These are phyloP conservation scores for Syncephalastrum monosporum DNA, from an alignment of 371 early-diverging fungal genomes.

Conservation along the genomic window DNA sequence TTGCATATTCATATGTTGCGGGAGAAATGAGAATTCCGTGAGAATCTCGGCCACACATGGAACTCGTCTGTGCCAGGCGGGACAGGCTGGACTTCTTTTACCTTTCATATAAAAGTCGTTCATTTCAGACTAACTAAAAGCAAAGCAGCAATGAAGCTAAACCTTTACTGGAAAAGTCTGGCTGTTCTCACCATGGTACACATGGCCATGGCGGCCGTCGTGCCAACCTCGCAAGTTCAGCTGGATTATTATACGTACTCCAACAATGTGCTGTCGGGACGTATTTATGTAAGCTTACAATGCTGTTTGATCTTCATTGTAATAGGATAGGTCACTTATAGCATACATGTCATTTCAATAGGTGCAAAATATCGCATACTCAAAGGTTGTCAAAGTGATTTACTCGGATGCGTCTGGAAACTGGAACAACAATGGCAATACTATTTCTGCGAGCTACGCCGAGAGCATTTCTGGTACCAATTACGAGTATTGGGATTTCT, in stretches of 20 bases:
- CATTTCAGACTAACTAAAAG: no score
- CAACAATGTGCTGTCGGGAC: slow-evolving; percentile 23
- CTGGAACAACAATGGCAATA: slow-evolving; percentile 27
- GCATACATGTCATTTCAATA: not conserved
- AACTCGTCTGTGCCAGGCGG: no score
- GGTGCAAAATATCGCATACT: slow-evolving; percentile 40
- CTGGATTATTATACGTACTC: slow-evolving; percentile 22
- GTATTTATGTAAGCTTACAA: slow-evolving; percentile 26
- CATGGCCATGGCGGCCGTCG: slow-evolving; percentile 7
- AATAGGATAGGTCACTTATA: no score
- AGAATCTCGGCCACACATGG: no score
- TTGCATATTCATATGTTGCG: no score
- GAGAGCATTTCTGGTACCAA: slow-evolving; percentile 24
- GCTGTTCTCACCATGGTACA: no score
- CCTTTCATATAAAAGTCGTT: no score
- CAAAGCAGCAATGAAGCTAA: no score
- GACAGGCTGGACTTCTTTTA: no score
- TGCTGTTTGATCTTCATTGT: not conserved
- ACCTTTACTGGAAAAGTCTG: no score
- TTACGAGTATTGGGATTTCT: slow-evolving; percentile 42
- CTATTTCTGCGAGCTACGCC: slow-evolving; percentile 21
- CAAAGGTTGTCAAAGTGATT: slow-evolving; percentile 32
- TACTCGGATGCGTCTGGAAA: slow-evolving; percentile 27
- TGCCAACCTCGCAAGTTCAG: slow-evolving; percentile 19
- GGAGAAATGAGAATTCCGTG: no score